Base-by-base conservation (phyloP, 768 basidiomycete genomes). In the Suillus ampliporus region DNA sequence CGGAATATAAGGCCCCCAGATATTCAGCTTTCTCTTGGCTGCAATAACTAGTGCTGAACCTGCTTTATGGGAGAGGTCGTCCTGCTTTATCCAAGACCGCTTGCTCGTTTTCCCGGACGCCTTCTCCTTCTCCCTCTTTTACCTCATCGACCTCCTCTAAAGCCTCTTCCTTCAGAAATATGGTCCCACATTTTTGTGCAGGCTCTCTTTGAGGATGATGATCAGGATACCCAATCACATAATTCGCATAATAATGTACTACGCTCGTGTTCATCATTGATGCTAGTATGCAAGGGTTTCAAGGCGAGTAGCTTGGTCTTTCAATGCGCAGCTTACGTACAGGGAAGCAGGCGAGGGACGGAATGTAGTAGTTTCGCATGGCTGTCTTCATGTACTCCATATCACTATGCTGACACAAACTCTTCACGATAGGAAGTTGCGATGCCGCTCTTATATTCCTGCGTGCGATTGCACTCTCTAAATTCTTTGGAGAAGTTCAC, bases 61-160 rank as follows among this genome's bases (percentile, higher is more conserved):
- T 59, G 35, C 60, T 47, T 63, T 43, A 76, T 76, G 81, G 78
- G 74, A 65, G 71, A 72, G 66, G 73, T 68, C 11, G 79, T 90
- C 54, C 72, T 91, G 50, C 82, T 93, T 38, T 84, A 77, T 28
- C 90, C 92, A 17, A 83, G 92, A 62, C 90, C 89, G 1, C 88
- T 87, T 67, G 88, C 86, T 44, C 82, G 78, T 51, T 72, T 70
- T 60, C 79, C 89, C 17, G 88, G 90, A 51, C 79, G 80, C 35
- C 79, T 93, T 34, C 73, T 89, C 15, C 81, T 94, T 14, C 74
- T 93, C 0, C 91, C 91, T 17, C 80, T 94, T 19, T 80, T 92
- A 14, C 90, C 89, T 14, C 72, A 80, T 6, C 80, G 76, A 46
- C 82, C 80, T 28, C 80, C 81, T 19, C 65, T 82, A 53, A 85